A percentile compares a stretch with the other conserved stretches of the same genome.
These are phyloP conservation scores for Cornus controversa DNA, from an alignment of 148 eudicot species.

Conservation along the genomic window DNA sequence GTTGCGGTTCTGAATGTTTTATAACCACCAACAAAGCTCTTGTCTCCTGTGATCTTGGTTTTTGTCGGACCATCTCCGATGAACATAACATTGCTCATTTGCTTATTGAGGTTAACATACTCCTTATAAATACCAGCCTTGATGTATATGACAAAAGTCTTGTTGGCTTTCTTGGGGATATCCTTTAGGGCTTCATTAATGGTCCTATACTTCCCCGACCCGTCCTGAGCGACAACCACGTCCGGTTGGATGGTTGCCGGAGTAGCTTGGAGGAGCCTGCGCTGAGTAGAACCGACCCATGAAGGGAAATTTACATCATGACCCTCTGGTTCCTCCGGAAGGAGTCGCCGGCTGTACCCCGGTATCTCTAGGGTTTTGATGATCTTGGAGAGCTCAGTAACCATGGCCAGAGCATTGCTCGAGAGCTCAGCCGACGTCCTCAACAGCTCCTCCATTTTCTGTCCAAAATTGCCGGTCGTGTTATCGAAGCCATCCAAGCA, in stretches of 20 bases:
- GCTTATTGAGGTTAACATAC: conserved; percentile 31
- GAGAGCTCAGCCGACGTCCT: conserved; percentile 28
- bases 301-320: not conserved
- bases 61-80: conserved; percentile 65
- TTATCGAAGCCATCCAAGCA: conserved; percentile 41
- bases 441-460: conserved; percentile 33
- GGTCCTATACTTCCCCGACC: conserved; percentile 35
- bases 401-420: conserved; percentile 38
- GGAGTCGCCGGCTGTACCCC: conserved; percentile 1
- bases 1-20: conserved; percentile 47
- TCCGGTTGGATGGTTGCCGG: conserved; percentile 12
- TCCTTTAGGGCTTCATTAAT: conserved; percentile 29
- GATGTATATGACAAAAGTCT: conserved; percentile 45
- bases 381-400: conserved; percentile 5
- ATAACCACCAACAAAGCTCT: conserved; percentile 43
- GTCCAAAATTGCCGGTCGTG: conserved; percentile 21
- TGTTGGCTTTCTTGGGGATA: conserved; percentile 26
- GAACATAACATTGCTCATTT: conserved; percentile 41
- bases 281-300: conserved; percentile 13
- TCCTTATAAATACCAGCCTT: conserved; percentile 64
- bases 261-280: not conserved
- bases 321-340: not conserved
- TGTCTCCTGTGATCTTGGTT: conserved; percentile 54
- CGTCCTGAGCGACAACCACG: conserved; percentile 39
- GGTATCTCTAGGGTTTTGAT: not conserved